phyloP scores from a whole-genome alignment of 2,329 filamentous ascomycete genomes.

The Aspergillus persii region DNA sequence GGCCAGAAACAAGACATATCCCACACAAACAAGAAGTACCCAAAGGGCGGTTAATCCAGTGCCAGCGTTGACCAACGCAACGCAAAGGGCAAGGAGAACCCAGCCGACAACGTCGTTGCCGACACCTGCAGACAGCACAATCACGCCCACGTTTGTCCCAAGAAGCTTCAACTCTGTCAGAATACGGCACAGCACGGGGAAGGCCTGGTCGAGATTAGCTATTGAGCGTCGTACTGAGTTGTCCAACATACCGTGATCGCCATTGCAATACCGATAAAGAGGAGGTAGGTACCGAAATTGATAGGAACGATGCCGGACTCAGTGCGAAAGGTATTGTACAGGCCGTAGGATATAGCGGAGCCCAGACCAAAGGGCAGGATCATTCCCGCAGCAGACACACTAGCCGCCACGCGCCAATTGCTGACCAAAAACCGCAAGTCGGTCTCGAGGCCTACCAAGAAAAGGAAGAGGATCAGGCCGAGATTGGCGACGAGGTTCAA shows the following conservation, averaged over 20 bases:
- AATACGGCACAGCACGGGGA: conserved; percentile 91
- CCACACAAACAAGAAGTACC: conserved; percentile 73
- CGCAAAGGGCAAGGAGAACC: conserved; percentile 89
- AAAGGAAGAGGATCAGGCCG: conserved; percentile 79
- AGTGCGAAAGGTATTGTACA: conserved; percentile 70
- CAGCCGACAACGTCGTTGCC: conserved; percentile 90
- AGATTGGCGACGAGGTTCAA: conserved; percentile 77
- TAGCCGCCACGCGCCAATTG: conserved; percentile 78
- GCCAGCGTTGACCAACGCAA: conserved; percentile 85
- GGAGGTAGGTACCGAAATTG: conserved; percentile 60
- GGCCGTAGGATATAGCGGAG: conserved; percentile 73
- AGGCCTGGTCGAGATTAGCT: conserved; percentile 48
- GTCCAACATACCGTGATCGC: conserved; percentile 68
- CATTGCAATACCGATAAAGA: conserved; percentile 90
- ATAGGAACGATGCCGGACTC: conserved; percentile 58
- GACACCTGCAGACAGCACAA: conserved; percentile 84
- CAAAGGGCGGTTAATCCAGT: conserved; percentile 80
- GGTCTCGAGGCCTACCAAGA: conserved; percentile 83
- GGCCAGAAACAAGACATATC: conserved; percentile 72
- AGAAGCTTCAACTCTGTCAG: conserved; percentile 87
- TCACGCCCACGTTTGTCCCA: conserved; percentile 77
- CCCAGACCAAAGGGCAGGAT: conserved; percentile 78
- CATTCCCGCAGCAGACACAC: conserved; percentile 78
- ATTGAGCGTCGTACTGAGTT: neutral
- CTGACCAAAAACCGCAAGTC: conserved; percentile 72